Conservation (phyloP, 345 rosid genomes). For the Dimocarpus longan region DNA sequence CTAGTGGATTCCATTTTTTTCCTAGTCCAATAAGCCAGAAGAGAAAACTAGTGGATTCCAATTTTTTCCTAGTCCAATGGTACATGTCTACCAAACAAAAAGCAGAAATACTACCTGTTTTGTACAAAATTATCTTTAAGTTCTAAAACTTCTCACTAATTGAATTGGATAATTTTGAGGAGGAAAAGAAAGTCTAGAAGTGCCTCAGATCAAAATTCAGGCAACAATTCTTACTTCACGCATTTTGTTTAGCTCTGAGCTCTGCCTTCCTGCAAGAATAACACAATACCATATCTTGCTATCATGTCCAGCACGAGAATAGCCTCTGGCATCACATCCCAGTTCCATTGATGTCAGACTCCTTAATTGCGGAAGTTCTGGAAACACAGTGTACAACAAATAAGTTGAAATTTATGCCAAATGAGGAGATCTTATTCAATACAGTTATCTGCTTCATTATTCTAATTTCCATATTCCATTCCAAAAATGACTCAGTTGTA, state of each 20-base stretch:
- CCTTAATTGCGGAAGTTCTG: constrained; percentile 89
- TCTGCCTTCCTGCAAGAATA: constrained; percentile 82
- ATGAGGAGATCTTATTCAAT: too few relatives aligned
- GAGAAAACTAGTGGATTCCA: neutral
- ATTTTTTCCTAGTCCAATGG: neutral
- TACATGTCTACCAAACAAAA: neutral
- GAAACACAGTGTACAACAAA: constrained; percentile 23
- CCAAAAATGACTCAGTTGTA: neutral
- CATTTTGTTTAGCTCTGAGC: constrained; percentile 83
- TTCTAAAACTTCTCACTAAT: neutral
- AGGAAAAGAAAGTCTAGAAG: neutral
- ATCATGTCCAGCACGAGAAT: constrained; percentile 86
- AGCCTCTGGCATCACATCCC: constrained; percentile 91
- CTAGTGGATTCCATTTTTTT: neutral
- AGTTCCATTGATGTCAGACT: constrained; percentile 79
- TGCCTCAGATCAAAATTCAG: constrained; percentile 17
- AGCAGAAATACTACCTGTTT: neutral
- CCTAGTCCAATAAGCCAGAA: neutral
- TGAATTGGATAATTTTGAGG: neutral
- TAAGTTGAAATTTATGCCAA: neutral
- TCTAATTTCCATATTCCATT: neutral
- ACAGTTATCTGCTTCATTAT: neutral
- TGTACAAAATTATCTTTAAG: neutral
- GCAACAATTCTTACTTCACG: constrained; percentile 67
- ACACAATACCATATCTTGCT: constrained; percentile 84